Percentiles rank a stretch among this genome's conserved stretches.
phyloP scores from a whole-genome alignment of 768 basidiomycete species.

The Kwoniella sp. region DNA sequence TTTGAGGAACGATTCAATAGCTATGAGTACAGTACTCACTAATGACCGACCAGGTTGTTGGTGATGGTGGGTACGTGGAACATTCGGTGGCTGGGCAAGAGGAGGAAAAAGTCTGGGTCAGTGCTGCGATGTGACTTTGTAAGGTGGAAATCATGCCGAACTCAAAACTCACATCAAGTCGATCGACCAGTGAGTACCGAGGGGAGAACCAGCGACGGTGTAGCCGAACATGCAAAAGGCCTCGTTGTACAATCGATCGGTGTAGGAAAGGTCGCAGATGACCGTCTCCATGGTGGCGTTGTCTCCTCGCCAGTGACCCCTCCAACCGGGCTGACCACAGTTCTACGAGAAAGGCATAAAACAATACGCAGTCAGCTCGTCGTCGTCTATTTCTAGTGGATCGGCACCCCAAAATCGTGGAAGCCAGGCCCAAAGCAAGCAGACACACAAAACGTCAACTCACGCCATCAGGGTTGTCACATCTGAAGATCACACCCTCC shows the following conservation, averaged over 20 bases:
- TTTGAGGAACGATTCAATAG: neutral
- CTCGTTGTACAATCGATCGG: conserved; percentile 38
- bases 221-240: conserved; percentile 48
- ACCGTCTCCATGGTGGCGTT: conserved; percentile 55
- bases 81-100: conserved; percentile 49
- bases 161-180: conserved; percentile 48
- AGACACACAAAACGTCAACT: too few species aligned
- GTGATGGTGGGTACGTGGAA: conserved; percentile 51
- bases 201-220: conserved; percentile 37
- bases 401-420: neutral
- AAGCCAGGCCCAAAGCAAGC: neutral
- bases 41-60: conserved; percentile 44
- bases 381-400: neutral
- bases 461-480: conserved; percentile 52
- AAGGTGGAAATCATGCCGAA: too few species aligned
- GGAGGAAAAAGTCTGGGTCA: too few species aligned
- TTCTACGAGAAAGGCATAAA: conserved; percentile 16
- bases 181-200: conserved; percentile 45
- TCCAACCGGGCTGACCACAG: conserved; percentile 49
- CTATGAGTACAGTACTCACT: conserved; percentile 18
- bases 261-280: conserved; percentile 52
- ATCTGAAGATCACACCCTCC: conserved; percentile 49
- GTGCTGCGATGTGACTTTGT: too few species aligned
- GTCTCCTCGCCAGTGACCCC: conserved; percentile 54
- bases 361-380: too few species aligned